Evolutionary conservation across 2,329 filamentous ascomycete species (phyloP).

Genomic region (Cylindrodendrum hubeiense): DNA sequence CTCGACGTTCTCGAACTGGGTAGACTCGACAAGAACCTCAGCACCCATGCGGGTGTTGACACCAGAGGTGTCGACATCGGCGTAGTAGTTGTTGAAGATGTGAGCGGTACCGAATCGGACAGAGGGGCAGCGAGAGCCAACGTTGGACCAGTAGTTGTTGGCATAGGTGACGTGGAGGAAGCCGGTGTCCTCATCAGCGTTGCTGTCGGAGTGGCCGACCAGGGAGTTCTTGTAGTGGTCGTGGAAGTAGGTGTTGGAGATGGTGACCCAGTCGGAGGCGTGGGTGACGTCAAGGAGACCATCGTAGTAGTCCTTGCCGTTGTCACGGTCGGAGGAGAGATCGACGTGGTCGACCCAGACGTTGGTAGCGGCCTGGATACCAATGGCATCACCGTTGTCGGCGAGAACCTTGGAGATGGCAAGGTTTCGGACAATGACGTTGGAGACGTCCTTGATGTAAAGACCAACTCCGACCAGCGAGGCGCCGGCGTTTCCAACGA

Average conservation of each 20-base stretch:
- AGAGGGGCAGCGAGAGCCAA: slow-evolving; percentile 73
- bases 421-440: slow-evolving; percentile 74
- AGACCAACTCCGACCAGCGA: slow-evolving; percentile 62
- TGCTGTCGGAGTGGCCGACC: slow-evolving; percentile 71
- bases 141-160: slow-evolving; percentile 75
- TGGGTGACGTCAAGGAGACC: slow-evolving; percentile 75
- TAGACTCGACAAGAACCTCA: slow-evolving; percentile 69
- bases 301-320: slow-evolving; percentile 79
- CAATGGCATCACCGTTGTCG: slow-evolving; percentile 70
- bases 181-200: slow-evolving; percentile 69
- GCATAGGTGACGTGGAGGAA: slow-evolving; percentile 73
- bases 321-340: slow-evolving; percentile 68
- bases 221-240: slow-evolving; percentile 69
- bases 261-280: slow-evolving; percentile 70
- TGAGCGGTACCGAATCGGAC: slow-evolving; percentile 76
- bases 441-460: slow-evolving; percentile 63
- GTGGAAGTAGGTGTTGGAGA: slow-evolving; percentile 50
- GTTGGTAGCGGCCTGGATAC: slow-evolving; percentile 68
- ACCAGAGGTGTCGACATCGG: slow-evolving; percentile 55
- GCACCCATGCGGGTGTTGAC: slow-evolving; percentile 70
- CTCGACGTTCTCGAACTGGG: slow-evolving; percentile 59
- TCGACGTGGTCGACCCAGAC: slow-evolving; percentile 78
- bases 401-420: slow-evolving; percentile 68
- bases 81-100: slow-evolving; percentile 66
- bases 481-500: slow-evolving; percentile 55